Evolutionary conservation across 164 flowering plant genomes (phyloP).

Genomic region (Stephania cephalantha): DNA sequence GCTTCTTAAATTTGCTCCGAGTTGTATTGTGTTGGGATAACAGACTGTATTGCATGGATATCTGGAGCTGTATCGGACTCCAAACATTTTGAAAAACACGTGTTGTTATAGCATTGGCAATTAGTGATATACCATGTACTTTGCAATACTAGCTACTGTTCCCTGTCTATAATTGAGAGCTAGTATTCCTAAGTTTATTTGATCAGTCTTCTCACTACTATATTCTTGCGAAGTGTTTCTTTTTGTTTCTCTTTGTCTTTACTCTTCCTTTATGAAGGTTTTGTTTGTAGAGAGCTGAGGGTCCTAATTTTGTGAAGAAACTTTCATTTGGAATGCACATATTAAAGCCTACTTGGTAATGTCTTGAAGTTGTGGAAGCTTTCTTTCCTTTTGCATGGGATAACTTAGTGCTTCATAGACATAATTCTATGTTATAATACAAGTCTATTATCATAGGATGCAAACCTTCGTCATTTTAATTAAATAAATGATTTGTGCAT

Average conservation of each 20-base stretch:
- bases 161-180: not conserved
- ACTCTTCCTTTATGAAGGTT: not conserved
- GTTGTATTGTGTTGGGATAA: not conserved
- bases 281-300: not conserved
- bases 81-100: not conserved
- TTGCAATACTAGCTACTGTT: not conserved
- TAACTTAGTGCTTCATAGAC: not conserved
- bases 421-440: no score
- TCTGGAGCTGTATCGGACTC: not conserved
- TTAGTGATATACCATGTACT: not conserved
- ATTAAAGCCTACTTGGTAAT: not conserved
- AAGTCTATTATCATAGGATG: no score
- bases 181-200: not conserved
- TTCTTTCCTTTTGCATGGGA: not conserved
- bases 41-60: not conserved
- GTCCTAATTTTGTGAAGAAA: not conserved
- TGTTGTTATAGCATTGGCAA: not conserved
- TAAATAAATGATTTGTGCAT: not conserved
- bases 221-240: not conserved
- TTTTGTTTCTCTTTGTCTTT: not conserved
- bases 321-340: not conserved
- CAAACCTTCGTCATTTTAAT: not conserved
- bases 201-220: not conserved
- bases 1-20: not conserved
- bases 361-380: not conserved